A percentile compares a stretch with the other conserved stretches of the same genome.
Evolutionary conservation across 148 eudicot species (phyloP).

Genomic region (Fagopyrum homotropicum): DNA sequence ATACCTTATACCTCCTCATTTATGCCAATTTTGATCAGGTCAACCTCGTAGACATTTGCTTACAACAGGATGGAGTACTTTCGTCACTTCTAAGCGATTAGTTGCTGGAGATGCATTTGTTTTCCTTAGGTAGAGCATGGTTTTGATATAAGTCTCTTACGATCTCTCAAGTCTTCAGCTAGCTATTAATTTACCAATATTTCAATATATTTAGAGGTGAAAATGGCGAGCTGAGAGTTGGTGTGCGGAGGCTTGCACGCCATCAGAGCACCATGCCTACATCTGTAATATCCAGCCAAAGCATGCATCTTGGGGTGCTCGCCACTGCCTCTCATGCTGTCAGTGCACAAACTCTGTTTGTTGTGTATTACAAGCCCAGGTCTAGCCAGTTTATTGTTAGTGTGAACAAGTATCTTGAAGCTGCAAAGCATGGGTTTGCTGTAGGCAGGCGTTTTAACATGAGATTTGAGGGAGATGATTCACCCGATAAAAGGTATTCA

Average conservation of each 20-base stretch:
- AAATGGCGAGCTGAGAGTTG: slow-evolving; percentile 64
- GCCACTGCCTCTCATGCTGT: slow-evolving; percentile 89
- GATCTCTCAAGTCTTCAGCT: slow-evolving; percentile 14
- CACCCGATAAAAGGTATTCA: slow-evolving; percentile 72
- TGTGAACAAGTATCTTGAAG: slow-evolving; percentile 67
- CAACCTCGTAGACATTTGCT: slow-evolving; percentile 92
- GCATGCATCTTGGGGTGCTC: slow-evolving; percentile 96
- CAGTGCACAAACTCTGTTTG: slow-evolving; percentile 46
- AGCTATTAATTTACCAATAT: slow-evolving; percentile 21
- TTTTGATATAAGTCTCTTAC: background rate
- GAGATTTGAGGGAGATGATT: slow-evolving; percentile 87
- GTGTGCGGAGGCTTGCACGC: slow-evolving; percentile 57
- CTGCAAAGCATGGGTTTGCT: slow-evolving; percentile 43
- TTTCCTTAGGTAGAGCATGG: slow-evolving; percentile 56
- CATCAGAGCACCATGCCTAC: slow-evolving; percentile 73
- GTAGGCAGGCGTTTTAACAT: slow-evolving; percentile 78
- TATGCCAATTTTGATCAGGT: slow-evolving; percentile 35
- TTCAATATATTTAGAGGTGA: slow-evolving; percentile 53
- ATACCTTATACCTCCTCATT: slow-evolving; percentile 1
- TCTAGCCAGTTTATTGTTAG: slow-evolving; percentile 50
- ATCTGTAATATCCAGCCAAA: slow-evolving; percentile 84
- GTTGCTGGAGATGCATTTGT: slow-evolving; percentile 89
- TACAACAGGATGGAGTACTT: slow-evolving; percentile 95
- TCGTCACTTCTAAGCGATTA: slow-evolving; percentile 86
- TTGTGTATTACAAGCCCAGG: slow-evolving; percentile 87